These are phyloP conservation scores for Linderniella brevidens DNA, from an alignment of 257 asterid genomes.

Conservation along the genomic window DNA sequence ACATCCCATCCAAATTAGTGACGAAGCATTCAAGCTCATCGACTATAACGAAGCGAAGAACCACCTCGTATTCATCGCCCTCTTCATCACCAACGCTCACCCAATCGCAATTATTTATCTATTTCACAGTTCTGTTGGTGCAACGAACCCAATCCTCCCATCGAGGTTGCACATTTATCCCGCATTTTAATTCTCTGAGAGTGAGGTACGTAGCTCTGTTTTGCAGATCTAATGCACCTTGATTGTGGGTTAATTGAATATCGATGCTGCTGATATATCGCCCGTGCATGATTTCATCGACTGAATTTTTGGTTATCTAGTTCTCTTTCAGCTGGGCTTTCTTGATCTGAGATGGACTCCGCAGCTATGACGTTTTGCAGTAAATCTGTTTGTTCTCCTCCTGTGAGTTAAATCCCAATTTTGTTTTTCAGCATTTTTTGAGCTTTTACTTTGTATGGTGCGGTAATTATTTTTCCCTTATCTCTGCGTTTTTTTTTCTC, in stretches of 20 bases:
- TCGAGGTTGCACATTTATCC: slow-evolving; percentile 11
- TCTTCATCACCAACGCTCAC: slow-evolving; percentile 13
- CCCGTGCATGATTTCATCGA: neutral
- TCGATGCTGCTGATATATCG: neutral
- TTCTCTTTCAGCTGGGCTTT: slow-evolving; percentile 10
- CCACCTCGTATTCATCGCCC: neutral
- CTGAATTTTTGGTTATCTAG: neutral
- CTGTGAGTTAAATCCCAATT: slow-evolving; percentile 16
- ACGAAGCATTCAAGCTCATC: too few species aligned
- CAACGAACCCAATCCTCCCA: neutral
- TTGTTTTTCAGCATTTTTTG: neutral
- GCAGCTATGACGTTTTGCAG: slow-evolving; percentile 24
- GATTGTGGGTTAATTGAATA: neutral
- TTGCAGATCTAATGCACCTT: neutral
- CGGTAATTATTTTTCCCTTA: too few species aligned
- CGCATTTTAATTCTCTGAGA: slow-evolving; percentile 9
- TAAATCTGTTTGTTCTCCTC: slow-evolving; percentile 23
- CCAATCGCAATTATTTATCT: slow-evolving; percentile 3
- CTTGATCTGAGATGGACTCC: slow-evolving; percentile 21
- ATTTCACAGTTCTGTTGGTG: neutral
- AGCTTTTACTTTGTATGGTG: too few species aligned
- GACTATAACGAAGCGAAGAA: too few species aligned
- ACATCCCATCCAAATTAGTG: too few species aligned
- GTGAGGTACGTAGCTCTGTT: neutral
- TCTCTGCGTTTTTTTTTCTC: too few species aligned